Evolutionary conservation across 108 stramenopile species (phyloP).

Genomic region (Nannochloropsis oceanica): DNA sequence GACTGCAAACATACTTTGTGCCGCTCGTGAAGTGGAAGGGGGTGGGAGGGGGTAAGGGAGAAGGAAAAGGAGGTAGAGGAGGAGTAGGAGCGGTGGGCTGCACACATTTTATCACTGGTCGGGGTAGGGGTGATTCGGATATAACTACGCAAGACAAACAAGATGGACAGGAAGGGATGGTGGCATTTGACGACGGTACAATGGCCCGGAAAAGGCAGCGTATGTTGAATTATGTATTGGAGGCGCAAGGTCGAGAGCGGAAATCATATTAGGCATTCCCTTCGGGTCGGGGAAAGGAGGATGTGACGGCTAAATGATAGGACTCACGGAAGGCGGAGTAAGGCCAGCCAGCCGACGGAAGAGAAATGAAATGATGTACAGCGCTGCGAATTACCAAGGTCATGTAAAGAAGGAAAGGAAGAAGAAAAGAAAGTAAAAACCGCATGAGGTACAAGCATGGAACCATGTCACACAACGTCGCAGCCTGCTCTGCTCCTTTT

Average conservation of each 20-base stretch:
- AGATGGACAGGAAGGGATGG: neutral
- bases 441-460: too few species aligned
- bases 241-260: neutral
- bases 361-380: too few species aligned
- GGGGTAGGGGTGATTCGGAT: neutral
- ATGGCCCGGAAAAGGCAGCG: neutral
- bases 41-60: neutral
- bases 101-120: neutral
- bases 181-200: neutral
- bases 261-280: too few species aligned
- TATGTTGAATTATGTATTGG: neutral
- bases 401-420: too few species aligned
- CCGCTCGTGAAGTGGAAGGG: neutral
- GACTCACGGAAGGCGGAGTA: too few species aligned
- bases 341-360: too few species aligned
- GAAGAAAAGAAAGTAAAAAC: too few species aligned
- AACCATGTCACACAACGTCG: too few species aligned
- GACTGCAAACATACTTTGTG: neutral
- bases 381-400: too few species aligned
- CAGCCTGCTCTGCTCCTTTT: too few species aligned
- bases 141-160: neutral
- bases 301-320: too few species aligned
- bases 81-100: neutral
- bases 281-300: too few species aligned
- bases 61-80: neutral